These are phyloP conservation scores for Leccinum longicurvipes DNA, from an alignment of 768 basidiomycete species.

Conservation along the genomic window DNA sequence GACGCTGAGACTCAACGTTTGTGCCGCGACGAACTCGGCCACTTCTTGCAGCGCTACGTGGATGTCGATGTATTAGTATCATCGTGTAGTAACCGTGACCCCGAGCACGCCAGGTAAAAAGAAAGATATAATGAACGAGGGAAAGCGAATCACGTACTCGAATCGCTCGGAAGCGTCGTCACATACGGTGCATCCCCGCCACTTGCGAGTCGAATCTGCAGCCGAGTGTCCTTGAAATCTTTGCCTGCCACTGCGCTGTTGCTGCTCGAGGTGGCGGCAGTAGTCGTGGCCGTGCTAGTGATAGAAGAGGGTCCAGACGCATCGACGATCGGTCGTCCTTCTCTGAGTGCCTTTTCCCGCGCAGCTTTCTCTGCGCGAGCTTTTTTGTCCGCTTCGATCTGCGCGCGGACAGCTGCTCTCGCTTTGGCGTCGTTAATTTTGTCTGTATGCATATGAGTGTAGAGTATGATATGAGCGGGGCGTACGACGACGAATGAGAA, in stretches of 20 bases:
- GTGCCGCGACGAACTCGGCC: conserved; percentile 82
- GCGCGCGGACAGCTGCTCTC: conserved; percentile 81
- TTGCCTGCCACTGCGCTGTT: conserved; percentile 48
- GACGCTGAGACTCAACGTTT: conserved; percentile 64
- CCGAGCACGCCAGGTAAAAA: background rate
- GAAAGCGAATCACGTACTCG: conserved; percentile 47
- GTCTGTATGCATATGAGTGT: conserved; percentile 44
- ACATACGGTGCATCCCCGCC: conserved; percentile 72
- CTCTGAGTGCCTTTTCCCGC: conserved; percentile 86
- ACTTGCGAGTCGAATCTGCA: conserved; percentile 84
- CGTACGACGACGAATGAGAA: background rate
- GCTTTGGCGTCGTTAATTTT: conserved; percentile 89
- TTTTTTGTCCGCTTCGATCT: conserved; percentile 92
- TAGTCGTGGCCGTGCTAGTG: conserved; percentile 21
- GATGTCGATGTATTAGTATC: background rate
- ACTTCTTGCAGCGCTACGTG: conserved; percentile 75
- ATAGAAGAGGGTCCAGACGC: conserved; percentile 27
- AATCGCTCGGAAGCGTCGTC: conserved; percentile 74
- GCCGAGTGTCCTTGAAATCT: conserved; percentile 82
- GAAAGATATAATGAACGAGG: background rate
- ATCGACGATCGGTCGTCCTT: conserved; percentile 55
- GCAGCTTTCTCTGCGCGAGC: conserved; percentile 86
- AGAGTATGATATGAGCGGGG: background rate
- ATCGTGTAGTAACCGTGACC: background rate
- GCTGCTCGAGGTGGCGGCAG: conserved; percentile 36